phyloP scores from a whole-genome alignment of 2,329 filamentous ascomycete genomes.

The Fusarium fujikuroi region DNA sequence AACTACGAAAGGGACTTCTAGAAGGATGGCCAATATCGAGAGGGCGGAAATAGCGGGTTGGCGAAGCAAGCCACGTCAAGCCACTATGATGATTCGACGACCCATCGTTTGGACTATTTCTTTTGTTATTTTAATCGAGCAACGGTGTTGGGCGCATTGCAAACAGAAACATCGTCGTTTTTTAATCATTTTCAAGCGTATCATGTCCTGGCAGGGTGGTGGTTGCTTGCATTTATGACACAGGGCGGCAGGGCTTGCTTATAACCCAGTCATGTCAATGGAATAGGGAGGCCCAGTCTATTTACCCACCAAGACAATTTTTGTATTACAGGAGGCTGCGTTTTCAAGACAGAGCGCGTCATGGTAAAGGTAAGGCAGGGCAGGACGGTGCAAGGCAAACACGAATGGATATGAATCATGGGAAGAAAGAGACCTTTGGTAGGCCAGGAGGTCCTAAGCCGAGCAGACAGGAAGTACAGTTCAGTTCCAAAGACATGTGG shows the following conservation, averaged over 20 bases:
- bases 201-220: slow-evolving; percentile 16
- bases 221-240: slow-evolving; percentile 20
- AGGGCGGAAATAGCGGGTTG: slow-evolving; percentile 29
- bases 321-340: slow-evolving; percentile 28
- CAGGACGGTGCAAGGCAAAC: slow-evolving; percentile 1
- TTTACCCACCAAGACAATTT: slow-evolving; percentile 7
- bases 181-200: slow-evolving; percentile 24
- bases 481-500: neutral
- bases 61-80: slow-evolving; percentile 31
- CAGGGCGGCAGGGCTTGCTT: slow-evolving; percentile 18
- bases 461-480: neutral
- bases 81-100: slow-evolving; percentile 42
- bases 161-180: slow-evolving; percentile 31
- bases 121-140: slow-evolving; percentile 47
- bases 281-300: slow-evolving; percentile 27
- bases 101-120: slow-evolving; percentile 39
- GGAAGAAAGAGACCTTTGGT: neutral
- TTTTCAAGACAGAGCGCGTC: slow-evolving; percentile 21
- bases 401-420: slow-evolving; percentile 27
- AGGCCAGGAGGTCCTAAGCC: neutral
- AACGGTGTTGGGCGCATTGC: slow-evolving; percentile 49
- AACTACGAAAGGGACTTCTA: slow-evolving; percentile 6
- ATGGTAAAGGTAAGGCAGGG: slow-evolving; percentile 1
- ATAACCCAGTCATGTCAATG: slow-evolving; percentile 4
- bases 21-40: slow-evolving; percentile 12